Base-by-base conservation (phyloP, 139 green algal genomes). In the Ulvella scutata region DNA sequence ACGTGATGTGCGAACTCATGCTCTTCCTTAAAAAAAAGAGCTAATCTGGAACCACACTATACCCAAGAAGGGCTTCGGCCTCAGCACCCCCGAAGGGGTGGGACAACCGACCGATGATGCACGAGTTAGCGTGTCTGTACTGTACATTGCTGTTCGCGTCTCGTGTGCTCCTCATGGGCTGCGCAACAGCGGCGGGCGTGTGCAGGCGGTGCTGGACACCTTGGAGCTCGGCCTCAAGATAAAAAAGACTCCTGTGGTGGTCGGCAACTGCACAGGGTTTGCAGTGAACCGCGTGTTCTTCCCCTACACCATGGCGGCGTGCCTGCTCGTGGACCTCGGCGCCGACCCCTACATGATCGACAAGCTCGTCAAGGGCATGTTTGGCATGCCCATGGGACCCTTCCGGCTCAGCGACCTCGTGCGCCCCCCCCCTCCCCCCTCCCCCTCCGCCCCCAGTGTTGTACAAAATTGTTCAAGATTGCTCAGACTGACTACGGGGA, bases 241-340 rank as follows among this genome's bases (percentile, higher is more conserved):
- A 83, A 96, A 96, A 83, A 99, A 99, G 87, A 97, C 90, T 6
- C 95, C 95, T 4, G 93, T 99, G 26, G 89, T 99, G 62, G 95
- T 99, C 31, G 95, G 92, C 76, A 98, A 98, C 88, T 99, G 95
- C 88, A 98, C 94, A 10, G 93, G 95, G 33, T 99, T 99, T 85
- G 94, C 94, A 0, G 94, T 99, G 37, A 99, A 99, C 85, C 85
- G 95, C 34, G 92, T 98, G 21, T 99, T 98, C 88, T 98, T 98
- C 86, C 95, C 95, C 20, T 99, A 99, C 92, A 98, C 91, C 35
- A 95, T 93, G 85, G 85, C 88, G 4, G 95, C 94, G 13, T 93
- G 85, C 82, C 75, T 98, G 80, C 88, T 98, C 43, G 82, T 88
- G 34, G 93, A 98, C 87, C 38, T 93, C 43, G 93, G 93, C 4